Conservation (phyloP, 2,329 filamentous ascomycete species). For the Aureobasidium mangrovei region DNA sequence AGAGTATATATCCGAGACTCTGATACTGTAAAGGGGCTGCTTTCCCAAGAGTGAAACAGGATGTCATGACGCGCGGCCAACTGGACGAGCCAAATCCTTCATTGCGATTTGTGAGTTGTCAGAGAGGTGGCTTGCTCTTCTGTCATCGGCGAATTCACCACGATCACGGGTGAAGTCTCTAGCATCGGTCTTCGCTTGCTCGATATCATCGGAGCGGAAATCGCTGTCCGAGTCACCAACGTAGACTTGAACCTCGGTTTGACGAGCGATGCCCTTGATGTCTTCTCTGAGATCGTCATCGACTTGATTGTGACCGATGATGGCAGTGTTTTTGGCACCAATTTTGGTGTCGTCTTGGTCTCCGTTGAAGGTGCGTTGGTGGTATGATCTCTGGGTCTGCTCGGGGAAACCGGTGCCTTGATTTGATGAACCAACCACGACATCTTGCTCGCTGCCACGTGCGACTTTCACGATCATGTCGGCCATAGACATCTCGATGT, state of each 20-base stretch:
- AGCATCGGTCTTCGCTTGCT: neutral
- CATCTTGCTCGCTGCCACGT: neutral
- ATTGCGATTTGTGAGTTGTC: conserved; percentile 11
- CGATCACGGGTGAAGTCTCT: conserved; percentile 5
- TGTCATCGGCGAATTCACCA: neutral
- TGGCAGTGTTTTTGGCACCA: neutral
- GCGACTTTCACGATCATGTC: conserved; percentile 39
- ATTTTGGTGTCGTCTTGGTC: neutral
- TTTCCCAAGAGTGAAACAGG: neutral
- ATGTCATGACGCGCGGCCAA: neutral
- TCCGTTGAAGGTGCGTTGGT: neutral
- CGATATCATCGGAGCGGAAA: neutral
- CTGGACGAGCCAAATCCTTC: neutral
- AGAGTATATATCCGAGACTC: neutral
- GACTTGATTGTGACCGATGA: neutral
- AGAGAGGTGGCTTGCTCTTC: neutral
- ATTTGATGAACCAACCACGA: neutral
- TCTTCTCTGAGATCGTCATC: neutral
- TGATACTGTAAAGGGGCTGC: neutral
- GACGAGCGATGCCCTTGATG: conserved; percentile 3
- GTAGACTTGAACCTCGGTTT: conserved; percentile 7
- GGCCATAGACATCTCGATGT: conserved; percentile 40
- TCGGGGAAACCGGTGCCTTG: neutral
- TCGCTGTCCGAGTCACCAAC: conserved; percentile 9
- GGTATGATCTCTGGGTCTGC: neutral